phyloP scores from a whole-genome alignment of 164 flowering plant species.

The Nelumbo lutea region DNA sequence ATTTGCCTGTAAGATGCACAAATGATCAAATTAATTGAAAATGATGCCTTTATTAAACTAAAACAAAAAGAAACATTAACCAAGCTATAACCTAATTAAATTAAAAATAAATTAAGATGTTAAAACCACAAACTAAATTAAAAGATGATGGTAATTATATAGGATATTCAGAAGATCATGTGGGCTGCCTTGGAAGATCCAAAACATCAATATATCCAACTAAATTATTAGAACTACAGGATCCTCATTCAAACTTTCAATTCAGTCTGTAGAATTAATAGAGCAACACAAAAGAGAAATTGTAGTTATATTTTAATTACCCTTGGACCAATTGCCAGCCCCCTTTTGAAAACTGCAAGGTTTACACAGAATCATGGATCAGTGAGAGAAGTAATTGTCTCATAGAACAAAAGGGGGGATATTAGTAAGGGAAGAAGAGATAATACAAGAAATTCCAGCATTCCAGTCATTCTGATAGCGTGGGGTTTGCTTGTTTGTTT shows the following conservation, averaged over 20 bases:
- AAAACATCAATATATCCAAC: neutral
- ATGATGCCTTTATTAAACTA: too few species aligned
- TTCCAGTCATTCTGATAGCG: conserved; percentile 60
- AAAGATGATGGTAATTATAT: too few species aligned
- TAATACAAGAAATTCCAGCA: conserved; percentile 59
- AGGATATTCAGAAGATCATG: too few species aligned
- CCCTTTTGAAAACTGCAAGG: conserved; percentile 33
- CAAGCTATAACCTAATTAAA: too few species aligned
- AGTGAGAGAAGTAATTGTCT: neutral
- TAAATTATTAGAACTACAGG: neutral
- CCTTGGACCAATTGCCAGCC: conserved; percentile 46
- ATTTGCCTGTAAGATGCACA: conserved; percentile 35
- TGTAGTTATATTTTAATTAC: conserved; percentile 17
- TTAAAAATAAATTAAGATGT: too few species aligned
- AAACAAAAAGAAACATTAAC: too few species aligned
- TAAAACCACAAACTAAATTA: too few species aligned
- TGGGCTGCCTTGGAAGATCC: too few species aligned
- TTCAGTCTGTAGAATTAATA: neutral
- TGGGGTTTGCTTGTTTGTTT: conserved; percentile 12
- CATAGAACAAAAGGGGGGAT: neutral
- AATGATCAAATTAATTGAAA: neutral
- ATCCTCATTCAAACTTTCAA: too few species aligned
- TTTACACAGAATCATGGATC: neutral
- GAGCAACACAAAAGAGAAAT: neutral
- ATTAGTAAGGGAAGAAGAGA: neutral